Evolutionary conservation across 148 eudicot species (phyloP), one percentile per base, ranked within the genome.

Genomic region (Fagopyrum tataricum): DNA sequence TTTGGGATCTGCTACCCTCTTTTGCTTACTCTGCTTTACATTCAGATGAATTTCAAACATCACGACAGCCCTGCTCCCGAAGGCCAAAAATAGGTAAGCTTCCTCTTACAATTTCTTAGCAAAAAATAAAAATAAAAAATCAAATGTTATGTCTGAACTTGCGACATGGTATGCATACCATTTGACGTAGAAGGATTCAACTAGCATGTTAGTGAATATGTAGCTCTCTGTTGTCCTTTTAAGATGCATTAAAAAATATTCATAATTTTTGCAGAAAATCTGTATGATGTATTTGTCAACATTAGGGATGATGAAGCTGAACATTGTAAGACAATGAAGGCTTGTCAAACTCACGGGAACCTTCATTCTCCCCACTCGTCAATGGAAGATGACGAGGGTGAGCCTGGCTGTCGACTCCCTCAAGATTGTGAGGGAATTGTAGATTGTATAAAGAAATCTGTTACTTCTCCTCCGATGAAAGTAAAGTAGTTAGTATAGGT

Each of bases 271-370:
- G 74, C 74, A 72, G 74, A 72, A 39, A 72, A 72, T 47, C n/a
- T 72, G 88, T 93, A 93, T 31, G 98, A 93, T 61, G 96, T 90
- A 71, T 91, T 94, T 74, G 18, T 85, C 55, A 95, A 95, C 82
- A 86, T 95, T 67, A 88, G 96, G 86, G 99, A 95, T 17, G 99
- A 95, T 72, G 99, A 95, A 85, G 99, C 94, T 56, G 99, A 95
- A 75, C 99, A 95, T 73, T 95, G 99, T 72, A 95, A 95, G 92
- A 95, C 99, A 55, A 95, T 92, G 99, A 91, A 86, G 76, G 99
- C 97, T 31, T 95, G 99, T 76, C 99, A 95, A 79, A 88, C 84
- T 75, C 97, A 81, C 18, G 99, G 97, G 23, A 92, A 84, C 82
- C 94, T 95, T 24, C 86, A 80, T n/a, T 95, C 99, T 74, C 99